These are phyloP conservation scores for Persicaria maculosa DNA, from an alignment of 148 eudicot genomes.

Conservation along the genomic window DNA sequence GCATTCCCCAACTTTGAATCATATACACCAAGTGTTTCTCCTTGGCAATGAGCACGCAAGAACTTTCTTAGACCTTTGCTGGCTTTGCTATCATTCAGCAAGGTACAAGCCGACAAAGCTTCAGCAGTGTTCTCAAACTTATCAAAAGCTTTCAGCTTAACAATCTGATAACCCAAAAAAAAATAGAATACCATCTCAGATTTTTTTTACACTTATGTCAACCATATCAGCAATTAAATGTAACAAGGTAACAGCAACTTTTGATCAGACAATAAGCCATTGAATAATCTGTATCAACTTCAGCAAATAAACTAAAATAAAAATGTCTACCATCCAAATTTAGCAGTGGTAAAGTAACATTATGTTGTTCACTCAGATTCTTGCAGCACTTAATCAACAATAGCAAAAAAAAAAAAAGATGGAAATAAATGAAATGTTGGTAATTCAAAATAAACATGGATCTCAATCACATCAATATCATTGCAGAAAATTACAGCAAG, in stretches of 20 bases:
- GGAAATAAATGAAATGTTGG: neutral
- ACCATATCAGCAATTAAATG: neutral
- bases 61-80: conserved; percentile 88
- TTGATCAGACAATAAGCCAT: neutral
- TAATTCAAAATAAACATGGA: neutral
- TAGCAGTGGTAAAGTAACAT: neutral
- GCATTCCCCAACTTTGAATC: conserved; percentile 95
- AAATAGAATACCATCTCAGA: neutral
- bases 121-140: conserved; percentile 93
- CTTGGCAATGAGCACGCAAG: conserved; percentile 71
- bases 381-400: neutral
- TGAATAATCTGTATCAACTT: neutral
- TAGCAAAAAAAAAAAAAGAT: neutral
- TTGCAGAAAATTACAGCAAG: neutral
- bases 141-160: conserved; percentile 87
- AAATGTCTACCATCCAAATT: neutral
- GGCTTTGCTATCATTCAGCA: conserved; percentile 80
- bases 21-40: conserved; percentile 76
- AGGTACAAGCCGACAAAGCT: conserved; percentile 67
- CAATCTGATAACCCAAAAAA: conserved; percentile 33
- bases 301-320: neutral
- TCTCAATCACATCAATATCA: neutral
- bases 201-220: neutral
- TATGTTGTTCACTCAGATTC: neutral
- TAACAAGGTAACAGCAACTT: neutral